Evolutionary conservation across 768 basidiomycete species (phyloP).

Genomic region (Clitopilus hobsonii): DNA sequence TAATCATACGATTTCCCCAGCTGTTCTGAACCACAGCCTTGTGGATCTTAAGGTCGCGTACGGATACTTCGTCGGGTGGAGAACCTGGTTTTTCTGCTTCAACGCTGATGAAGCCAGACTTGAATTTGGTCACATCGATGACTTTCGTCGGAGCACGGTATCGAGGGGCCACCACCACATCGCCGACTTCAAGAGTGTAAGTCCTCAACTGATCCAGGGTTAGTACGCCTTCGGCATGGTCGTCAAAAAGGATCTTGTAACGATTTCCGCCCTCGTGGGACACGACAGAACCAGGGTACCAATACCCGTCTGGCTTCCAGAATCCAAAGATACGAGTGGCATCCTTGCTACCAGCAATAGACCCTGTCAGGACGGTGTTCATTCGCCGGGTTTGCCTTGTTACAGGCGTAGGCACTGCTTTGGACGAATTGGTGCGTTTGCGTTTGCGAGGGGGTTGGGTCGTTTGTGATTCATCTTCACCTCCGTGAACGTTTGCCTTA

Average conservation of each 20-base stretch:
- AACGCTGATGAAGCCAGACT: conserved; percentile 25
- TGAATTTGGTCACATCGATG: conserved; percentile 24
- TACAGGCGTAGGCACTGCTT: conserved; percentile 13
- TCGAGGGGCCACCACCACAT: conserved; percentile 43
- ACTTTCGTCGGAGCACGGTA: conserved; percentile 27
- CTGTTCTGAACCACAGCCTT: conserved; percentile 40
- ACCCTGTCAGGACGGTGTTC: conserved; percentile 29
- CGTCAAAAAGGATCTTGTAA: conserved; percentile 66
- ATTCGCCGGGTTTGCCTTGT: conserved; percentile 33
- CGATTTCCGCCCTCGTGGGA: conserved; percentile 20
- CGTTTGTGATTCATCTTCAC: conserved; percentile 37
- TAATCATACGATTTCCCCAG: conserved; percentile 53
- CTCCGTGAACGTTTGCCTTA: conserved; percentile 34
- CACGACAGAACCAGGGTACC: conserved; percentile 55
- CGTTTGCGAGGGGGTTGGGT: conserved; percentile 37
- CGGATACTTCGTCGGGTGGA: conserved; percentile 25
- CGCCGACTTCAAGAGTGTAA: conserved; percentile 46
- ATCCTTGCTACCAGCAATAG: conserved; percentile 9
- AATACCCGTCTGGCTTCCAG: conserved; percentile 58
- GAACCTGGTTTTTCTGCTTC: conserved; percentile 36
- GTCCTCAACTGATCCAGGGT: conserved; percentile 49
- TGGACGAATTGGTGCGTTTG: conserved; percentile 27
- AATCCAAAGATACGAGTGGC: conserved; percentile 67
- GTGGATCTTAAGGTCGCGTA: conserved; percentile 44
- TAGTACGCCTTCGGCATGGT: conserved; percentile 43